phyloP scores from a whole-genome alignment of 1,139 yeast genomes.

The Nematodospora anomalae region DNA sequence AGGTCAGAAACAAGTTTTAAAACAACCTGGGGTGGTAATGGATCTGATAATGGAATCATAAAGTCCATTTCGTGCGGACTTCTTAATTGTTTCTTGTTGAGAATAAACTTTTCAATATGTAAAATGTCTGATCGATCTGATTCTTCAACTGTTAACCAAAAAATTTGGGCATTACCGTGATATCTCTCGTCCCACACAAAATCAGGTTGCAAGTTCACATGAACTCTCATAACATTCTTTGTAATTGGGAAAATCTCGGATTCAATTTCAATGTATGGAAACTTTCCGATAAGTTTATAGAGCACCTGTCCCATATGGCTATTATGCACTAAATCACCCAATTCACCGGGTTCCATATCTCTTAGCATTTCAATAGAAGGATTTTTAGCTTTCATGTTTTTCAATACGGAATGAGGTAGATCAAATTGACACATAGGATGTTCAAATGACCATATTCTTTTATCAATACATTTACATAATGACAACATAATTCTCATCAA shows the following conservation, averaged over 20 bases:
- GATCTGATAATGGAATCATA: constrained; percentile 88
- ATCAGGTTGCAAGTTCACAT: constrained; percentile 68
- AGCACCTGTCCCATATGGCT: constrained; percentile 66
- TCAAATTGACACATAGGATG: constrained; percentile 91
- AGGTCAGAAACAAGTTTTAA: constrained; percentile 77
- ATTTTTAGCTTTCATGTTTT: constrained; percentile 61
- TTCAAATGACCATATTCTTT: constrained; percentile 82
- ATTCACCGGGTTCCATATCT: constrained; percentile 70
- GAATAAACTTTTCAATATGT: constrained; percentile 78
- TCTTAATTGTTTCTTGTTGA: constrained; percentile 58
- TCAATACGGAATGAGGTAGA: constrained; percentile 63
- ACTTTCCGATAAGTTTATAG: constrained; percentile 60
- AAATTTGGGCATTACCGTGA: constrained; percentile 84
- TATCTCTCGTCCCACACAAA: constrained; percentile 79
- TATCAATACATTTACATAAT: constrained; percentile 84
- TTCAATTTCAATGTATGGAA: constrained; percentile 72
- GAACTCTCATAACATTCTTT: constrained; percentile 79
- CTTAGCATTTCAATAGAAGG: constrained; percentile 72
- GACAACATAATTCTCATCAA: constrained; percentile 73
- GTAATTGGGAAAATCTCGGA: constrained; percentile 93
- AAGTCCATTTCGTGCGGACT: constrained; percentile 77
- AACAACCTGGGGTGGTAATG: constrained; percentile 83
- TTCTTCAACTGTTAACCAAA: constrained; percentile 92
- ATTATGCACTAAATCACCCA: constrained; percentile 90
- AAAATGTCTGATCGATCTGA: constrained; percentile 72